phyloP scores from a whole-genome alignment of 208 protist genomes.

The Acanthamoeba castellanii region DNA sequence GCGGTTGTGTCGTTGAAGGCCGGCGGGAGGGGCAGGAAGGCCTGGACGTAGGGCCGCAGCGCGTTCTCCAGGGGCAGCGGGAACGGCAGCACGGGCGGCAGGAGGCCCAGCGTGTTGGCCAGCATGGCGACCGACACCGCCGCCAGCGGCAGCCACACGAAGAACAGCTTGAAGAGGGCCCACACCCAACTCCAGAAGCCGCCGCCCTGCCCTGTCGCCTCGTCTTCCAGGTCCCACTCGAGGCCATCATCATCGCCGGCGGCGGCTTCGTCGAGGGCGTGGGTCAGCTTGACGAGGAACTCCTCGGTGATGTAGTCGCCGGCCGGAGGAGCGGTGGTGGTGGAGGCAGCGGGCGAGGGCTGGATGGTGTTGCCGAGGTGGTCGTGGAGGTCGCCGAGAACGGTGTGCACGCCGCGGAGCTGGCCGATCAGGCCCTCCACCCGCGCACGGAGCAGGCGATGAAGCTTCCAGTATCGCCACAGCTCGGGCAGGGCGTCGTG shows the following conservation, averaged over 20 bases:
- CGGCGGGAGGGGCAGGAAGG: neutral
- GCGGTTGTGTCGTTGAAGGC: neutral
- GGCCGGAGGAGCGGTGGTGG: neutral
- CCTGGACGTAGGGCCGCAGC: neutral
- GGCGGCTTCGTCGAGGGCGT: neutral
- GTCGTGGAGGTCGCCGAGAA: neutral
- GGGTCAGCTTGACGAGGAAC: neutral
- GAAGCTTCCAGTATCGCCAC: constrained; percentile 37
- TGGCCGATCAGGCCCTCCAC: neutral
- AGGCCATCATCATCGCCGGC: neutral
- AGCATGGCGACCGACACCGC: neutral
- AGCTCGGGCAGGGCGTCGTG: neutral
- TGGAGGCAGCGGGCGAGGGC: neutral
- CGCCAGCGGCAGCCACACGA: neutral
- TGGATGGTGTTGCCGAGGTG: neutral
- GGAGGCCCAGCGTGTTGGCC: neutral
- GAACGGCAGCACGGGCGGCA: neutral
- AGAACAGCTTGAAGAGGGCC: neutral
- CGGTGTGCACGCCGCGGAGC: neutral
- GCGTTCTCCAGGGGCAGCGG: neutral
- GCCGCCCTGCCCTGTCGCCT: neutral
- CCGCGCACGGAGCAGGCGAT: neutral
- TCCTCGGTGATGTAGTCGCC: neutral
- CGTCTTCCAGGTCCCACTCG: neutral
- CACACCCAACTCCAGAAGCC: constrained; percentile 18